These are phyloP conservation scores for Yamadazyma jaroonii DNA, from an alignment of 1,139 yeast species.

Conservation along the genomic window DNA sequence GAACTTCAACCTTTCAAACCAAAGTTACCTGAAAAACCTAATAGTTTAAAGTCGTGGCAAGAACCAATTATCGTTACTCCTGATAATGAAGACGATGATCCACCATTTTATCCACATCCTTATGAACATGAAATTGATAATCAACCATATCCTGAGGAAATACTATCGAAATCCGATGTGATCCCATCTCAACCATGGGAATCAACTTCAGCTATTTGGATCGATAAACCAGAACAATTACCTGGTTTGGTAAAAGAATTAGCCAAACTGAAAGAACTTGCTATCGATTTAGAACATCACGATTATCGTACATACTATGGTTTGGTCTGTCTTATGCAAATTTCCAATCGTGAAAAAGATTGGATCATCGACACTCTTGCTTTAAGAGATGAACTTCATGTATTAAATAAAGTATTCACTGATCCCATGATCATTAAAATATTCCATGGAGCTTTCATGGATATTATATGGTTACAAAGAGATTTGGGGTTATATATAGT, in stretches of 20 bases:
- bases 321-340: constrained; percentile 89
- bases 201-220: constrained; percentile 62
- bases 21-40: constrained; percentile 65
- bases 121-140: constrained; percentile 72
- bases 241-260: constrained; percentile 55
- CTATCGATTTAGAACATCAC: constrained; percentile 97
- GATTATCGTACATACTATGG: constrained; percentile 90
- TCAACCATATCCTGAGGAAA: constrained; percentile 65
- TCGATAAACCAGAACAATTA: constrained; percentile 57
- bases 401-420: constrained; percentile 72
- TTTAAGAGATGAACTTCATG: constrained; percentile 67
- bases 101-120: constrained; percentile 76
- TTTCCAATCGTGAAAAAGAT: constrained; percentile 76
- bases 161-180: constrained; percentile 49
- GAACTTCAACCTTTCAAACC: constrained; percentile 78
- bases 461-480: constrained; percentile 94
- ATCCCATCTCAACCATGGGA: constrained; percentile 66
- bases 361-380: constrained; percentile 80
- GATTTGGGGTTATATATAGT: constrained; percentile 92
- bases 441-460: constrained; percentile 96
- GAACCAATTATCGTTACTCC: constrained; percentile 43
- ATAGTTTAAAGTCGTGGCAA: constrained; percentile 55
- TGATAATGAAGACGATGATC: constrained; percentile 38
- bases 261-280: constrained; percentile 57
- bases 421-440: constrained; percentile 81